phyloP scores from a whole-genome alignment of 2,329 filamentous ascomycete genomes.

The Gaeumannomyces tritici region DNA sequence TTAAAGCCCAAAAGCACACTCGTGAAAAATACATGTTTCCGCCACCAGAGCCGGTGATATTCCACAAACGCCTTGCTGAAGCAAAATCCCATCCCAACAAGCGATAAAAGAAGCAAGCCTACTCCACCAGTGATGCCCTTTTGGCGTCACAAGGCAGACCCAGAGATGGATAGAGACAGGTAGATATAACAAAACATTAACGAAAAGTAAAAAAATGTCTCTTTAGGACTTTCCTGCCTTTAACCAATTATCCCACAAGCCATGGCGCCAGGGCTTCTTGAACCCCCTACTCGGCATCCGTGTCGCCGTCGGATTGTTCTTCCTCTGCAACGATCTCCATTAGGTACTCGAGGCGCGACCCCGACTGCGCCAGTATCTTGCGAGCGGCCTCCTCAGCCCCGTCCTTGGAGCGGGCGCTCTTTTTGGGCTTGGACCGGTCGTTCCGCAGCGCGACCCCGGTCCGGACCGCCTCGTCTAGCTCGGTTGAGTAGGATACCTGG shows the following conservation, averaged over 20 bases:
- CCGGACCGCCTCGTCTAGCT: slow-evolving; percentile 28
- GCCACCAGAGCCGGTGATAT: not conserved
- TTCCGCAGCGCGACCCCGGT: slow-evolving; percentile 39
- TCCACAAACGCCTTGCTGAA: not conserved
- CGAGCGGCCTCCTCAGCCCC: slow-evolving; percentile 30
- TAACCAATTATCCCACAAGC: not conserved
- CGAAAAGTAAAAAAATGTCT: not conserved
- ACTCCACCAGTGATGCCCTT: not conserved
- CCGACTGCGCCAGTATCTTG: slow-evolving; percentile 33
- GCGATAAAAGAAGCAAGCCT: not conserved
- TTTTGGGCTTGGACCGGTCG: slow-evolving; percentile 34
- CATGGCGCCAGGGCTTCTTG: not conserved
- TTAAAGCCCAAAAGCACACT: not conserved
- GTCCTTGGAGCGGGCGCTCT: slow-evolving; percentile 17
- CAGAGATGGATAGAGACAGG: not conserved
- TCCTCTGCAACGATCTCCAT: slow-evolving; percentile 22
- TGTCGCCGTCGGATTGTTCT: not conserved
- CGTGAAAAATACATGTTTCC: not conserved
- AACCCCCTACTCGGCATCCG: not conserved
- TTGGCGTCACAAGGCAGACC: not conserved
- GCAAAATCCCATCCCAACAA: not conserved
- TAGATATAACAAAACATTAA: not conserved
- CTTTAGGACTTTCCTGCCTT: not conserved
- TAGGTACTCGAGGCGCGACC: slow-evolving; percentile 29
- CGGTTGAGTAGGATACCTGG: slow-evolving; percentile 22